Evolutionary conservation across 306 rosid genomes (phyloP), one percentile per base, ranked within the genome.

Genomic region (Quercus ilex): DNA sequence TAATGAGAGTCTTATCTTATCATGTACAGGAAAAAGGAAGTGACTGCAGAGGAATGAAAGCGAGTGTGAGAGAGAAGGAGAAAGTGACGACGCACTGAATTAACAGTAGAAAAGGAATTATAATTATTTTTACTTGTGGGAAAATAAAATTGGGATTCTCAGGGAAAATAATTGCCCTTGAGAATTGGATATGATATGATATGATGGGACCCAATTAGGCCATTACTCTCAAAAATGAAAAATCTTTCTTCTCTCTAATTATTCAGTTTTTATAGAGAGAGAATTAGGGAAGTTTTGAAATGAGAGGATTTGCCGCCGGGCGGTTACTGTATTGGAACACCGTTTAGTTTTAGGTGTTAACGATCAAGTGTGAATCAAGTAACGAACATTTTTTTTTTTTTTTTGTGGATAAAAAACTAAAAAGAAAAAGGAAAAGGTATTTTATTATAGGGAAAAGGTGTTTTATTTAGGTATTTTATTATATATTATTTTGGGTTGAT

Each of bases 1-100:
- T 12, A 49, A 49, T 49, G 53, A 41, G 46, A 69, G 55, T 23
- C 58, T 83, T 73, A 89, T 83, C 86, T 30, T 73, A 87, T 83
- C 86, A 25, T 69, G 41, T 81, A 74, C 35, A 85, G 77, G 0
- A 23, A 49, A 12, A 49, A 49, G 12, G 5, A 0, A 49, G 53
- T 49, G 53, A 49, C 17, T 49, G 4, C 53, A 13, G 15, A 49
- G 17, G 5, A 49, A 49, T 49, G 53, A 49, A 5, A 12, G 53
- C 12, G 4, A 13, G 53, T 12, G 53, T 0, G 52, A 19, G 5
- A 5, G 6, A 25, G 19, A 12, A 52, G 13, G 63, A 30, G 41
- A 56, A 5, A 28, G 75, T 31, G 46, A 31, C 38, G 33, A 56
- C 46, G 28, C 30, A 35, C 46, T 11, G 13, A 26, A 77, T 6